phyloP scores from a whole-genome alignment of 768 basidiomycete genomes.

The Hygrophorus pudorinus region DNA sequence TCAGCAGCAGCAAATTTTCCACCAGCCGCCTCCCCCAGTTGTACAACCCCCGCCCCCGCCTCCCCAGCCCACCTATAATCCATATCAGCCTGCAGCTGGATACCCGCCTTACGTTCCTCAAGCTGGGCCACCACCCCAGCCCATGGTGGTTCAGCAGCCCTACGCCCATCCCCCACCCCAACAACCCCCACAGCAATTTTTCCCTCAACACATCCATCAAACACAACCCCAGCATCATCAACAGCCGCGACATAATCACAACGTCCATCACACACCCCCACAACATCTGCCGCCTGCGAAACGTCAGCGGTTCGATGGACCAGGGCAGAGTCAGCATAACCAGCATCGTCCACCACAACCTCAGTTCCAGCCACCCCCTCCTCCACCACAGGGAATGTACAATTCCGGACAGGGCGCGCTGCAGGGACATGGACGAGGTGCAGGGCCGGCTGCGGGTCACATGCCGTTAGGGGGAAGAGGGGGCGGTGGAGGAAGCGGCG shows the following conservation, averaged over 20 bases:
- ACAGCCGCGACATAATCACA: conserved; percentile 41
- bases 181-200: conserved; percentile 34
- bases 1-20: conserved; percentile 39
- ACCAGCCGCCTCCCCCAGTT: conserved; percentile 41
- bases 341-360: conserved; percentile 50
- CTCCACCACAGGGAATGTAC: conserved; percentile 32
- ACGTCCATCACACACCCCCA: conserved; percentile 53
- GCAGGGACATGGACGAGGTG: conserved; percentile 26
- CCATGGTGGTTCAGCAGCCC: conserved; percentile 37
- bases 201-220: conserved; percentile 29
- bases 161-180: conserved; percentile 40
- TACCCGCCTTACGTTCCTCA: conserved; percentile 65
- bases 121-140: conserved; percentile 39
- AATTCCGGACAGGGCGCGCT: conserved; percentile 18
- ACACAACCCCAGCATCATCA: conserved; percentile 27
- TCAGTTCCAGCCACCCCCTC: conserved; percentile 54
- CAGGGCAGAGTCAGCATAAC: conserved; percentile 41
- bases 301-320: conserved; percentile 80
- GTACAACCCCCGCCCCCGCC: conserved; percentile 47
- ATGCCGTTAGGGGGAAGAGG: conserved; percentile 27
- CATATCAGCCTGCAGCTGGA: conserved; percentile 61
- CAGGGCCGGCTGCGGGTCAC: conserved; percentile 28
- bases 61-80: conserved; percentile 58
- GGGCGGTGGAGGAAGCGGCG: conserved; percentile 43
- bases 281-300: conserved; percentile 90